These are phyloP conservation scores for Medicago truncatula DNA, from an alignment of 306 rosid genomes.

Conservation along the genomic window MtrunA17r5.0-ANR NC_053049.1:27311501-27312000, in stretches of 20 bases:
- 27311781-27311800: constrained; percentile 49
- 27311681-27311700: constrained; percentile 56
- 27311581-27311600: too few species aligned
- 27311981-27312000: too few species aligned
- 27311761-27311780: constrained; percentile 47
- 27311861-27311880: constrained; percentile 41
- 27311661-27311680: constrained; percentile 59
- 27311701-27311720: constrained; percentile 55
- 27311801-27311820: constrained; percentile 57
- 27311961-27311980: too few species aligned
- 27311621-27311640: too few species aligned
- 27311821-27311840: constrained; percentile 52
- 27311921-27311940: too few species aligned
- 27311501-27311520: too few species aligned
- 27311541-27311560: too few species aligned
- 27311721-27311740: constrained; percentile 62
- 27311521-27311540: too few species aligned
- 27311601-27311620: too few species aligned
- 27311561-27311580: too few species aligned
- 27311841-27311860: constrained; percentile 50
- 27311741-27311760: constrained; percentile 52
- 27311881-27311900: neutral
- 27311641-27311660: constrained; percentile 55
- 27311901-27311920: too few species aligned
- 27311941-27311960: too few species aligned